Percentiles rank a stretch among this genome's conserved stretches.
phyloP scores from a whole-genome alignment of 2,329 filamentous ascomycete species.

The Colletotrichum chrysophilum region DNA sequence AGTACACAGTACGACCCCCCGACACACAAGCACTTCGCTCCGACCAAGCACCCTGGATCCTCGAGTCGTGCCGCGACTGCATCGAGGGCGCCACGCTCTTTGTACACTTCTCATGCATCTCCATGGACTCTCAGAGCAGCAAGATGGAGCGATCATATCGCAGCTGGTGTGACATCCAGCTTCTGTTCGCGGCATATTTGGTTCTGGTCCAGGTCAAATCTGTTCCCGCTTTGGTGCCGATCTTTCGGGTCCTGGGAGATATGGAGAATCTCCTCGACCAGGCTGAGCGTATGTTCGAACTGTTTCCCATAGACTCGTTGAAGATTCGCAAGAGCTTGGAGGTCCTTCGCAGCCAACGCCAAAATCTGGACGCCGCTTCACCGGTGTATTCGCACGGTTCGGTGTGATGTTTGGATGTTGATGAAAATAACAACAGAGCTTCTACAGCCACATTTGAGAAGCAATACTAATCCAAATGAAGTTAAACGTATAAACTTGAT shows the following conservation, averaged over 20 bases:
- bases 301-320: neutral
- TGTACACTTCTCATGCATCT: neutral
- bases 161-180: neutral
- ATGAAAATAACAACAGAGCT: neutral
- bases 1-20: constrained; percentile 3
- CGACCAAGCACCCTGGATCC: constrained; percentile 5
- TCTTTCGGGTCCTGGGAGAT: neutral
- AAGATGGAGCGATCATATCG: neutral
- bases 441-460: neutral
- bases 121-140: neutral
- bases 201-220: constrained; percentile 4
- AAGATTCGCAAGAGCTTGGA: neutral
- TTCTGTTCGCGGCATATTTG: constrained; percentile 1
- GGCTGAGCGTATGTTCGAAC: neutral
- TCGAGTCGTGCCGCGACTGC: constrained; percentile 5
- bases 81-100: constrained; percentile 2
- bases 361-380: constrained; percentile 1
- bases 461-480: neutral
- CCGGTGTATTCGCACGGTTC: neutral
- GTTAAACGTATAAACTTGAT: neutral
- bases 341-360: neutral
- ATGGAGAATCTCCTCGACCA: neutral
- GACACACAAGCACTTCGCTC: neutral
- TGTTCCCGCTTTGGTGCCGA: neutral
- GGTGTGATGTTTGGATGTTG: neutral